A percentile compares a stretch with the other conserved stretches of the same genome.
These are phyloP conservation scores for Carex arenaria DNA, from an alignment of 202 grass and related monocot genomes.

Conservation along the genomic window DNA sequence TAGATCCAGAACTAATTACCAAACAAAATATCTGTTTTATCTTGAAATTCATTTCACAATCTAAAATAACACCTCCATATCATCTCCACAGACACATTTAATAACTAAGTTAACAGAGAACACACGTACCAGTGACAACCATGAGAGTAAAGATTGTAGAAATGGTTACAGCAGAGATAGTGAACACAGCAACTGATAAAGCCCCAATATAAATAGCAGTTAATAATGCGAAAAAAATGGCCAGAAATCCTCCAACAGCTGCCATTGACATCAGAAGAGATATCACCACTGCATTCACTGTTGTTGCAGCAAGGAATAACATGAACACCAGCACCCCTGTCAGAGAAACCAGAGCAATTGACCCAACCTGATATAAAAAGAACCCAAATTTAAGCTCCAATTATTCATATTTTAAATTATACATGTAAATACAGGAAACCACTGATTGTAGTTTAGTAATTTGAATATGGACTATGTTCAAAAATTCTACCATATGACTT, in stretches of 20 bases:
- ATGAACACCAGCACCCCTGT: slow-evolving; percentile 47
- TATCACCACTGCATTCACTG: slow-evolving; percentile 41
- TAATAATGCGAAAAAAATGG: slow-evolving; percentile 42
- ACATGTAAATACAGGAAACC: background rate
- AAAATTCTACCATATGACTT: too few relatives aligned
- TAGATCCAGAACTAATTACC: background rate
- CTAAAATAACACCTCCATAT: background rate
- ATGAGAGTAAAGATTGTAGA: slow-evolving; percentile 36
- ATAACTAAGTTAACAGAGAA: background rate
- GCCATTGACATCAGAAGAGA: slow-evolving; percentile 56
- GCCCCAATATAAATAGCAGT: slow-evolving; percentile 44
- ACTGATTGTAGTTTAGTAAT: background rate
- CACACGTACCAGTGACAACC: slow-evolving; percentile 48
- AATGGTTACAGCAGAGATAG: slow-evolving; percentile 40
- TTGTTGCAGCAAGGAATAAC: slow-evolving; percentile 31
- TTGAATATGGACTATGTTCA: background rate
- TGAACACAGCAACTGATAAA: slow-evolving; percentile 37
- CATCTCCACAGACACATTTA: background rate
- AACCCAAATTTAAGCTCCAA: background rate
- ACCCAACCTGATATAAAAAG: slow-evolving; percentile 44
- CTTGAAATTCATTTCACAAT: background rate
- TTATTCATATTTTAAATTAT: background rate
- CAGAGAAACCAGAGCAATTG: slow-evolving; percentile 37
- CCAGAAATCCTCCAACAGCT: slow-evolving; percentile 47
- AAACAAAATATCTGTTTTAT: background rate